Percentiles rank a stretch among this genome's conserved stretches.
Evolutionary conservation across 768 basidiomycete species (phyloP).

Genomic region (Tylopilus sp.): DNA sequence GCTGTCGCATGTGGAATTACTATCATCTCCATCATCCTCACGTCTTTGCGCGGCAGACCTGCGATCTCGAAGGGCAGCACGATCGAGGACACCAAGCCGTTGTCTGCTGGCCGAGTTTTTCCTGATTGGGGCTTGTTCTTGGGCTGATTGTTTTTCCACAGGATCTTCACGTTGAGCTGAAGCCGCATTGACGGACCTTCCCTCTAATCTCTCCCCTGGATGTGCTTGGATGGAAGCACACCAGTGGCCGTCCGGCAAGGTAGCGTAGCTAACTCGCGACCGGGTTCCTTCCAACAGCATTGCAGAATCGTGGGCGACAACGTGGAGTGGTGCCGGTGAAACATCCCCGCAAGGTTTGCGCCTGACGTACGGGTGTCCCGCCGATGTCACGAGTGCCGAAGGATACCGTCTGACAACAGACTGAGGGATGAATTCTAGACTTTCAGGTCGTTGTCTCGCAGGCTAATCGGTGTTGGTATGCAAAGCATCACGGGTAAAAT

Average conservation of each 20-base stretch:
- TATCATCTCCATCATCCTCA: background rate
- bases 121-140: background rate
- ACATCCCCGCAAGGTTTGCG: background rate
- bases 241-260: background rate
- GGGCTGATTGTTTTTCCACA: background rate
- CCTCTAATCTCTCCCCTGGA: background rate
- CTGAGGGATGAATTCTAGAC: constrained; percentile 24
- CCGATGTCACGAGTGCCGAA: background rate
- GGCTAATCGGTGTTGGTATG: background rate
- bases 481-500: background rate
- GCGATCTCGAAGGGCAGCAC: constrained; percentile 22
- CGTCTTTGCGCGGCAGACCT: constrained; percentile 2
- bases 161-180: background rate
- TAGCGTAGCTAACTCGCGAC: constrained; percentile 2
- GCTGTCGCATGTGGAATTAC: constrained; percentile 14
- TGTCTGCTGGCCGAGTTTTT: background rate
- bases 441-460: constrained; percentile 15
- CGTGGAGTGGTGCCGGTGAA: background rate
- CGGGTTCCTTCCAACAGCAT: constrained; percentile 1
- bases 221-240: background rate
- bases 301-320: background rate
- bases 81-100: constrained; percentile 16
- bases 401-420: constrained; percentile 26
- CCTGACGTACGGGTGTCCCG: background rate
- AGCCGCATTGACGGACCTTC: background rate